These are phyloP conservation scores for Puccinia horiana DNA, from an alignment of 1,284 basidiomycete species.

Conservation along the genomic window DNA sequence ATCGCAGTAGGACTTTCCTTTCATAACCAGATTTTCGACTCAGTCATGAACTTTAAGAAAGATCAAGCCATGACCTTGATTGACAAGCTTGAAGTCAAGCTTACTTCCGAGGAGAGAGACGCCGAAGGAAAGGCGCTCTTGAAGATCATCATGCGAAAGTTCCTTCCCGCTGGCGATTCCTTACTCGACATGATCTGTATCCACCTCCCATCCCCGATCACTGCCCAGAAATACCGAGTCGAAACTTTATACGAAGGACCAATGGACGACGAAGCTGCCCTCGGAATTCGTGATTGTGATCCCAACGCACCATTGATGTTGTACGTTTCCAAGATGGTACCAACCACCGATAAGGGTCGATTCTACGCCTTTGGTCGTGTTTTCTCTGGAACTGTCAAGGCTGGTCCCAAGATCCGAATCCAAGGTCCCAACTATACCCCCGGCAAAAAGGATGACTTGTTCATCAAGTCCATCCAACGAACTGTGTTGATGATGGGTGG, in stretches of 20 bases:
- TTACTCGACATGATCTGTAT: constrained; percentile 99
- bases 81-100: constrained; percentile 95
- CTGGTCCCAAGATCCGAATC: constrained; percentile 98
- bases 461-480: constrained; percentile 97
- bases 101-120: constrained; percentile 85
- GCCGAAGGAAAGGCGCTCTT: constrained; percentile 95
- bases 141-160: constrained; percentile 99
- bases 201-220: constrained; percentile 85
- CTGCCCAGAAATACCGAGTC: constrained; percentile 97
- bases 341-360: constrained; percentile 98
- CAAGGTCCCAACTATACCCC: constrained; percentile 99
- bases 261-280: constrained; percentile 98
- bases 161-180: constrained; percentile 97
- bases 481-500: constrained; percentile 99
- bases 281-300: constrained; percentile 98
- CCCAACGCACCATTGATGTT: constrained; percentile 94
- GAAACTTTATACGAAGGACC: constrained; percentile 99
- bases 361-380: constrained; percentile 99
- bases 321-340: constrained; percentile 99
- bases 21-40: constrained; percentile 74
- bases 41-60: constrained; percentile 99
- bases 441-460: constrained; percentile 98
- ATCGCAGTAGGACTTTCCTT: neutral
- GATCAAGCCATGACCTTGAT: constrained; percentile 80
- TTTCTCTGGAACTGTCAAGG: constrained; percentile 95